Evolutionary conservation across 2,329 filamentous ascomycete species (phyloP), one percentile per base, ranked within the genome.

Genomic region (Aureobasidium sp.): DNA sequence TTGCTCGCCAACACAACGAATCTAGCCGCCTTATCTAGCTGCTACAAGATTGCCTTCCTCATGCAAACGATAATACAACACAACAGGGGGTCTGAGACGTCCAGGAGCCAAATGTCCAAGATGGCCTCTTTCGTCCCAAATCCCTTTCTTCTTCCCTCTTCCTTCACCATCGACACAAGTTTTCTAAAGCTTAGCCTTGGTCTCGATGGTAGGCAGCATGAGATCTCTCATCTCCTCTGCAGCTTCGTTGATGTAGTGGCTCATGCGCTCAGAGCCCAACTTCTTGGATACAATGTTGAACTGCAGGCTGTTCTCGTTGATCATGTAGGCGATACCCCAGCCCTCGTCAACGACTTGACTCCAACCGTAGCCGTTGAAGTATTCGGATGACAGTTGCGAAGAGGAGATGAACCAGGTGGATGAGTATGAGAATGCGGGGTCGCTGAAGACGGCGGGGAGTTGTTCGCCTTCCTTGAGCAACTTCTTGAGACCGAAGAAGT

Each of bases 361-460:
- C 94, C 94, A 99, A 49, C 94, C 94, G 76, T 99, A 99, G 29
- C 95, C 94, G 74, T 99, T 99, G 78, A 97, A 99, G 81, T 90
- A 97, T 79, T 99, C 95, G 37, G 88, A 92, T 77, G 89, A 94
- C 73, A 99, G 79, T 79, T 99, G 95, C 64, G 86, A 91, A 32
- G 87, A 91, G 32, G 88, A 93, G 63, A 99, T 81, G 77, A 86
- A 96, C 94, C 94, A 99, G 15, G 87, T 91, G 71, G 83, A 80
- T 63, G 87, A 92, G 80, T 97, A 99, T 4, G 77, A 73, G 74
- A 83, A 97, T 3, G 92, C 88, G 0, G 92, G 90, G 73, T 99
- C 94, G 72, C 88, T 83, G 79, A 89, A 99, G 64, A 99, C 83
- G 25, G 84, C 82, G 0, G 94, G 94, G 3, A 95, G 65, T 65